Conservation (phyloP, 2,329 filamentous ascomycete species). For the Botrytis fragariae region DNA sequence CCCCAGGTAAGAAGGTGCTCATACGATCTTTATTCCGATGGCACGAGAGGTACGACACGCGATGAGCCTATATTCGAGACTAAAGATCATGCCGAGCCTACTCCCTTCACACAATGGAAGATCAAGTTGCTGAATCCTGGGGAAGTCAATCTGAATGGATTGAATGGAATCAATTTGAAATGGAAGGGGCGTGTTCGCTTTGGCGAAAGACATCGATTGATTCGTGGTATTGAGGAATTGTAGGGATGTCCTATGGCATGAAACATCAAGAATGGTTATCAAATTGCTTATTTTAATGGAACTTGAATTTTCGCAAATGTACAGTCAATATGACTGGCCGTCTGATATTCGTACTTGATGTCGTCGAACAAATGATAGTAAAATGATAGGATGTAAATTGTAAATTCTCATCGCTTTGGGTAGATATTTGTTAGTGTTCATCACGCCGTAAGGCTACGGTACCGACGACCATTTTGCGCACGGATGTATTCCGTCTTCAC, state of each 20-base stretch:
- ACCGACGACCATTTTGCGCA: not conserved
- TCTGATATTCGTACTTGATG: not conserved
- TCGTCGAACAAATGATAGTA: not conserved
- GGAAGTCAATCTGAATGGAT: not conserved
- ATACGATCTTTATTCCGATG: conserved; percentile 13
- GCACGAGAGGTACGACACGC: not conserved
- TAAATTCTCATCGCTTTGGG: too few relatives aligned
- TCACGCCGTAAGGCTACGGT: too few relatives aligned
- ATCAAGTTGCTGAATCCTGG: conserved; percentile 9
- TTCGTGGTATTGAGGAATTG: not conserved
- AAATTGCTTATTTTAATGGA: not conserved
- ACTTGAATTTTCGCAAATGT: too few relatives aligned
- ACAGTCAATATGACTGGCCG: not conserved
- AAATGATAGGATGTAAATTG: too few relatives aligned
- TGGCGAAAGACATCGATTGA: not conserved
- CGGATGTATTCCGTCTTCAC: too few relatives aligned
- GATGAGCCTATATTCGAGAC: conserved; percentile 15
- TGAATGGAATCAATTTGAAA: not conserved
- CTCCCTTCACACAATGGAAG: conserved; percentile 15
- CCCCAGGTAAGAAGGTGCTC: conserved; percentile 13
- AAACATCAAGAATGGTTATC: not conserved
- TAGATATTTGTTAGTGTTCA: not conserved
- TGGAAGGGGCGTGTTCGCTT: conserved; percentile 13
- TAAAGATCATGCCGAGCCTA: conserved; percentile 7
- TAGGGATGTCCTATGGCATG: not conserved